Conservation (phyloP, 1,284 basidiomycete species). For the Malassezia caprae region DNA sequence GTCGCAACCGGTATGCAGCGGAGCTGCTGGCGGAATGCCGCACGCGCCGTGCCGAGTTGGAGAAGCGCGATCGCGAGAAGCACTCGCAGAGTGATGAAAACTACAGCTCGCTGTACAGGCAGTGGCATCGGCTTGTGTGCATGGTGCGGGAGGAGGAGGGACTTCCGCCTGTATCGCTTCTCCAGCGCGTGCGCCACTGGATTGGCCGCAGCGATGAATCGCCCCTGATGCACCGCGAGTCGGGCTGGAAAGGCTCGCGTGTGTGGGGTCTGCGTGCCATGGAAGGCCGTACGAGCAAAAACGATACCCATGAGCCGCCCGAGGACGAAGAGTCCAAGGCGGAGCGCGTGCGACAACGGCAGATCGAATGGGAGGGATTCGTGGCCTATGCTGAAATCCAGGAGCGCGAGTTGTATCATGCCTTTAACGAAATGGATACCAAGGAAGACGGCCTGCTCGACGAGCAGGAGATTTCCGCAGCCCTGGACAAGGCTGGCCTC, state of each 20-base stretch:
- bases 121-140: not conserved
- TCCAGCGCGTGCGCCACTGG: not conserved
- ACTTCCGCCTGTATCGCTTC: not conserved
- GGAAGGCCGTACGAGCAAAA: constrained; percentile 8
- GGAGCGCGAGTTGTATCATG: constrained; percentile 43
- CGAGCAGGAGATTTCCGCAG: constrained; percentile 31
- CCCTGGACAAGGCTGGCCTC: constrained; percentile 38
- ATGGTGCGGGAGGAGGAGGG: constrained; percentile 1
- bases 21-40: constrained; percentile 43
- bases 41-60: constrained; percentile 33
- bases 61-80: constrained; percentile 8
- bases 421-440: constrained; percentile 43
- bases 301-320: constrained; percentile 6
- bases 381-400: constrained; percentile 45
- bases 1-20: constrained; percentile 40
- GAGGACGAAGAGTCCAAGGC: constrained; percentile 22
- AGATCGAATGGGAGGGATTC: constrained; percentile 48
- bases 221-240: constrained; percentile 31
- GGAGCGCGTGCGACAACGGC: constrained; percentile 34
- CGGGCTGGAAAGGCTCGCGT: constrained; percentile 44
- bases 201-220: not conserved
- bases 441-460: constrained; percentile 43
- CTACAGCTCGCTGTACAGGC: not conserved
- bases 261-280: constrained; percentile 43
- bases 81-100: not conserved